Evolutionary conservation across 805 yeast species (phyloP).

Genomic region (Nakazawaea populi): DNA sequence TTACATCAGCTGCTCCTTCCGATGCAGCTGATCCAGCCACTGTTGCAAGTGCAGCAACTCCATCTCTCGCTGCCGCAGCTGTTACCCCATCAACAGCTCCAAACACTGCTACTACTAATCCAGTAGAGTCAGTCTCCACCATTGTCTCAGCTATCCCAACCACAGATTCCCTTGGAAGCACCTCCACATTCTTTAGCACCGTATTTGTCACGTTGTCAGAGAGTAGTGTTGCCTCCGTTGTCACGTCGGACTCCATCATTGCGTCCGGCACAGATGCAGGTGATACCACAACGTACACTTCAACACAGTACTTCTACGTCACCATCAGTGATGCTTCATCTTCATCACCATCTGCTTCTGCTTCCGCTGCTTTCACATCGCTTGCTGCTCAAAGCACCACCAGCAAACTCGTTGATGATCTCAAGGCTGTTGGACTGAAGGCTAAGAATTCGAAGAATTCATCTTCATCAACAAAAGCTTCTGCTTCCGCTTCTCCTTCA

Average conservation of each 20-base stretch:
- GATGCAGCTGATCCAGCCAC: neutral
- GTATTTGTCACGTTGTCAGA: slow-evolving; percentile 11
- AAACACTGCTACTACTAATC: neutral
- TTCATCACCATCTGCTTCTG: slow-evolving; percentile 4
- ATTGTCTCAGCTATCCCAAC: slow-evolving; percentile 9
- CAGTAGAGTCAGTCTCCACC: neutral
- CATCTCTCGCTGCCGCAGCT: neutral
- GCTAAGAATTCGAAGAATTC: neutral
- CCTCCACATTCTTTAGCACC: slow-evolving; percentile 15
- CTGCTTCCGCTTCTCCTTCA: neutral
- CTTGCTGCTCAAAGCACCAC: too few species aligned
- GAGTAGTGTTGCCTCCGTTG: slow-evolving; percentile 3
- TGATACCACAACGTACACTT: slow-evolving; percentile 11
- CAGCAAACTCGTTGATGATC: neutral
- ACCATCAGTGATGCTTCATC: slow-evolving; percentile 6
- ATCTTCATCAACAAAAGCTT: neutral
- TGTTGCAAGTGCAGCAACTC: neutral
- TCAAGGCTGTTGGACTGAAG: neutral
- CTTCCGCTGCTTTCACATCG: neutral
- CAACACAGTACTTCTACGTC: slow-evolving; percentile 10
- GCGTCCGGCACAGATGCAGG: neutral
- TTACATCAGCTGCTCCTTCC: neutral
- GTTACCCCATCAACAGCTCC: neutral
- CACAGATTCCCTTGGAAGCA: slow-evolving; percentile 9
- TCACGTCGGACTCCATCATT: neutral